Conservation (phyloP, 768 basidiomycete genomes). For the Amanita jacksonii region DNA sequence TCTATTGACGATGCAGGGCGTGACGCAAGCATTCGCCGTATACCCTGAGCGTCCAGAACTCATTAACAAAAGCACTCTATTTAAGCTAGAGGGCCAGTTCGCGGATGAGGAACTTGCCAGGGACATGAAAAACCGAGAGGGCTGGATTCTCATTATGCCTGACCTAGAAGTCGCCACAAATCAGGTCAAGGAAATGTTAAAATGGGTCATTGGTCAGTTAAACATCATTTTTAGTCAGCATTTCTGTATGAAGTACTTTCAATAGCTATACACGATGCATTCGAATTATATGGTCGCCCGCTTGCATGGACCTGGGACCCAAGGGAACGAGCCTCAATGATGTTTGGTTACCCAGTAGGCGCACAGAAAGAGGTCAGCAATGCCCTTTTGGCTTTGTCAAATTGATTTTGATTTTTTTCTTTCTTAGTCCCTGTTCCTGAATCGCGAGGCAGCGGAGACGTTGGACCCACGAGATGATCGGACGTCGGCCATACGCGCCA, state of each 20-base stretch:
- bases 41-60: slow-evolving; percentile 94
- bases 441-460: slow-evolving; percentile 72
- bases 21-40: slow-evolving; percentile 87
- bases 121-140: slow-evolving; percentile 60
- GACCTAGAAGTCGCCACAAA: slow-evolving; percentile 57
- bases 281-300: slow-evolving; percentile 84
- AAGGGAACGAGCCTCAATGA: slow-evolving; percentile 67
- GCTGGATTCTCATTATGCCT: slow-evolving; percentile 88
- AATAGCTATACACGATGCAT: slow-evolving; percentile 76
- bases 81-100: slow-evolving; percentile 85
- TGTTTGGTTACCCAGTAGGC: slow-evolving; percentile 93
- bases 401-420: slow-evolving; percentile 9
- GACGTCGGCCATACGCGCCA: slow-evolving; percentile 59
- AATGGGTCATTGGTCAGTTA: slow-evolving; percentile 77
- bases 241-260: neutral
- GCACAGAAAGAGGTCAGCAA: slow-evolving; percentile 67
- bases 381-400: slow-evolving; percentile 5
- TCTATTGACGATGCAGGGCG: slow-evolving; percentile 54
- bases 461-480: slow-evolving; percentile 70
- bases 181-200: slow-evolving; percentile 76
- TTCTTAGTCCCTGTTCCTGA: slow-evolving; percentile 72
- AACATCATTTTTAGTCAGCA: too few relatives aligned
- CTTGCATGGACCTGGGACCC: slow-evolving; percentile 85
- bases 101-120: slow-evolving; percentile 67
- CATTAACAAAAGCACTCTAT: slow-evolving; percentile 79